Evolutionary conservation across 2,329 filamentous ascomycete genomes (phyloP).

Genomic region (Fusarium buharicum): DNA sequence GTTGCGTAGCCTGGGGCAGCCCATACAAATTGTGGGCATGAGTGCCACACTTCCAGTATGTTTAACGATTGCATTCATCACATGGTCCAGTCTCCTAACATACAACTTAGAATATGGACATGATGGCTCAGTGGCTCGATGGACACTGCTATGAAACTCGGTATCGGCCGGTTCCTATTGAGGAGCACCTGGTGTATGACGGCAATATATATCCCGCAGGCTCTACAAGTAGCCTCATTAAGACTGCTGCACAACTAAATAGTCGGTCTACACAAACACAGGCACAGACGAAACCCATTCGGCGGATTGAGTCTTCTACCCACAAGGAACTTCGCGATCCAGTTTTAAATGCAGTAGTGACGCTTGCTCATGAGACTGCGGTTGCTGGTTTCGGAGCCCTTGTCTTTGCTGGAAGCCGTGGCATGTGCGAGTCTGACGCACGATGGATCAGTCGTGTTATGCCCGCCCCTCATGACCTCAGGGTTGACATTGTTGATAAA

Average conservation of each 20-base stretch:
- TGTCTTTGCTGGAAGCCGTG: constrained; percentile 77
- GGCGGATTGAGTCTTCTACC: constrained; percentile 64
- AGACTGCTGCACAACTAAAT: constrained; percentile 64
- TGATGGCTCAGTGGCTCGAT: constrained; percentile 75
- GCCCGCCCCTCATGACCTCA: constrained; percentile 60
- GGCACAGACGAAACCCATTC: constrained; percentile 53
- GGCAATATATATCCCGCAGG: constrained; percentile 72
- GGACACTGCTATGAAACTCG: constrained; percentile 78
- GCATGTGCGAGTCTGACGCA: constrained; percentile 75
- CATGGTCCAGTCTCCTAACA: constrained; percentile 5
- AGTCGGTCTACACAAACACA: constrained; percentile 48
- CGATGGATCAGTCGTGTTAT: constrained; percentile 73
- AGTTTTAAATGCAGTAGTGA: constrained; percentile 75
- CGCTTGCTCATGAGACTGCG: constrained; percentile 75
- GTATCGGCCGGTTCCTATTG: constrained; percentile 79
- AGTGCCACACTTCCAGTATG: constrained; percentile 79
- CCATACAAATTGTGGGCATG: constrained; percentile 80
- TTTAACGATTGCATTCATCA: constrained; percentile 1
- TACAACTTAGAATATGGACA: constrained; percentile 68
- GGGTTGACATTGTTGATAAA: constrained; percentile 62
- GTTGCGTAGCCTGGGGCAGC: constrained; percentile 72
- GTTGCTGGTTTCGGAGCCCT: constrained; percentile 75
- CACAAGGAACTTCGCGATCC: constrained; percentile 72
- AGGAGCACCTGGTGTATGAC: constrained; percentile 79
- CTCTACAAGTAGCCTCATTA: constrained; percentile 65